These are phyloP conservation scores for Calocera viscosa DNA, from an alignment of 768 basidiomycete genomes.

Conservation along the genomic window DNA sequence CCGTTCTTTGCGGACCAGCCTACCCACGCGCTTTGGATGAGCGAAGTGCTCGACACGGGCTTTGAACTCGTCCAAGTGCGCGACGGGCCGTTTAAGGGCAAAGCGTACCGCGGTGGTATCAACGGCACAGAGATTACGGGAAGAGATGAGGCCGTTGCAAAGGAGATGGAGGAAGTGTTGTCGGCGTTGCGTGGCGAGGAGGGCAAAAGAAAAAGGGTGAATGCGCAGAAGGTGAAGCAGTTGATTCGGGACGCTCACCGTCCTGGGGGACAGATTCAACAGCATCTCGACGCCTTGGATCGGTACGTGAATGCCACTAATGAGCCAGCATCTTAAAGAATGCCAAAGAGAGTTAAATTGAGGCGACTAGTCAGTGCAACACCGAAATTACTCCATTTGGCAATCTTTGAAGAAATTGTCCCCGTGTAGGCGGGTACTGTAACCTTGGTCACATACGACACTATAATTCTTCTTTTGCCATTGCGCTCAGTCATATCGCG, in stretches of 20 bases:
- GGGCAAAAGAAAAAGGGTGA: constrained; percentile 20
- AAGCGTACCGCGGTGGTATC: constrained; percentile 16
- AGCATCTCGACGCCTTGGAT: background rate
- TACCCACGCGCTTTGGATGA: constrained; percentile 19
- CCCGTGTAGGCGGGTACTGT: too few relatives aligned
- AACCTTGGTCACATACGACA: too few relatives aligned
- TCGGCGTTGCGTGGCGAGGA: constrained; percentile 19
- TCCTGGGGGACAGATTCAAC: constrained; percentile 12
- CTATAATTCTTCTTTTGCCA: too few relatives aligned
- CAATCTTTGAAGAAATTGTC: too few relatives aligned
- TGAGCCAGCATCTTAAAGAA: too few relatives aligned
- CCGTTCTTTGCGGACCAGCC: constrained; percentile 23
- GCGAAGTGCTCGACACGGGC: constrained; percentile 15
- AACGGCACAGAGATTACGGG: constrained; percentile 17
- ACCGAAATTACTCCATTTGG: too few relatives aligned
- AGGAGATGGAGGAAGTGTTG: constrained; percentile 19
- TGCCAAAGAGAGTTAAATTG: too few relatives aligned
- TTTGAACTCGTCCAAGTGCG: constrained; percentile 21
- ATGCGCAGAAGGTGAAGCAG: constrained; percentile 14
- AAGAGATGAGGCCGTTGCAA: constrained; percentile 19
- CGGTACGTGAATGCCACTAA: background rate
- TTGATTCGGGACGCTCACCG: constrained; percentile 5
- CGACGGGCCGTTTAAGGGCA: constrained; percentile 13
- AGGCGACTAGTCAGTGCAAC: too few relatives aligned
- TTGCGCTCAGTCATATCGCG: too few relatives aligned